These are phyloP conservation scores for Cairneyella variabilis DNA, from an alignment of 495 filamentous ascomycete species.

Conservation along the genomic window DNA sequence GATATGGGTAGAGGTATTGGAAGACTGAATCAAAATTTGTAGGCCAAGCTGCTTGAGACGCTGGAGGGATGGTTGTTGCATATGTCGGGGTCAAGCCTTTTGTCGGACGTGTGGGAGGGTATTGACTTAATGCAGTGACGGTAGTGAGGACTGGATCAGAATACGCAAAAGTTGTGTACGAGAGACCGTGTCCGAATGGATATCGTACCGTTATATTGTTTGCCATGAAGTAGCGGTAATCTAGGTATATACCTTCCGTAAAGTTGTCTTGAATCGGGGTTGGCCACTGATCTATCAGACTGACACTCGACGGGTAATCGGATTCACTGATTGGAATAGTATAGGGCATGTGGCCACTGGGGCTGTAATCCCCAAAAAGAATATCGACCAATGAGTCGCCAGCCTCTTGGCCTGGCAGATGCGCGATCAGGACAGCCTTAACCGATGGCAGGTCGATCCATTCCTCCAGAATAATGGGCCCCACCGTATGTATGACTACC, in stretches of 20 bases:
- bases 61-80: too few relatives aligned
- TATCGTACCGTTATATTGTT: slow-evolving; percentile 49
- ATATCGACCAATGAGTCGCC: slow-evolving; percentile 52
- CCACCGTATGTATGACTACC: slow-evolving; percentile 58
- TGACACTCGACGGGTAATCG: slow-evolving; percentile 46
- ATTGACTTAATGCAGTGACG: too few relatives aligned
- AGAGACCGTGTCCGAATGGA: slow-evolving; percentile 76
- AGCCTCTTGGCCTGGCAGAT: slow-evolving; percentile 56
- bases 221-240: slow-evolving; percentile 66
- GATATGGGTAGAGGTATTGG: too few relatives aligned
- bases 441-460: slow-evolving; percentile 58
- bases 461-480: slow-evolving; percentile 60
- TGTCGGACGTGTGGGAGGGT: too few relatives aligned
- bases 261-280: too few relatives aligned
- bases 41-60: too few relatives aligned
- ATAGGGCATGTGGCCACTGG: slow-evolving; percentile 64
- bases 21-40: too few relatives aligned
- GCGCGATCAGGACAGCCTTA: slow-evolving; percentile 54
- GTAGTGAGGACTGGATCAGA: slow-evolving; percentile 54
- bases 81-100: too few relatives aligned
- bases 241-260: slow-evolving; percentile 57
- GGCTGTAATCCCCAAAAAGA: slow-evolving; percentile 55
- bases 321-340: slow-evolving; percentile 59
- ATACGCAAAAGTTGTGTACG: slow-evolving; percentile 72
- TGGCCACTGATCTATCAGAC: slow-evolving; percentile 27